These are phyloP conservation scores for Sporisorium scitamineum DNA, from an alignment of 1,284 basidiomycete genomes.

Conservation along the genomic window DNA sequence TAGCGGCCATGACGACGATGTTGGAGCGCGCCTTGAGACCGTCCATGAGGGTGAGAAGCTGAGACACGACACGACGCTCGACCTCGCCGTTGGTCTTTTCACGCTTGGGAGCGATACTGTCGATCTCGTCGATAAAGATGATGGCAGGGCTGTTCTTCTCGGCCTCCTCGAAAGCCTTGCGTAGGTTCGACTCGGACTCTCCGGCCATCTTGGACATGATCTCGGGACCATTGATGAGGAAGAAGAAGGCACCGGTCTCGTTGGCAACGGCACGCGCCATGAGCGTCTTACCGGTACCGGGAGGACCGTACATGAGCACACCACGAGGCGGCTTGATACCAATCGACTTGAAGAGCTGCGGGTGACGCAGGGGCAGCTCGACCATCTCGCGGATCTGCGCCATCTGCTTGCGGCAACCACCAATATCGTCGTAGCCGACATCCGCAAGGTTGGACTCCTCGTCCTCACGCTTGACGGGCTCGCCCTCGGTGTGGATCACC, in stretches of 20 bases:
- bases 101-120: conserved; percentile 98
- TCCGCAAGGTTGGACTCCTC: conserved; percentile 96
- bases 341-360: conserved; percentile 99
- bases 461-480: conserved; percentile 97
- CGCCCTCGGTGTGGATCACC: conserved; percentile 96
- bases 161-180: conserved; percentile 98
- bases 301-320: conserved; percentile 69
- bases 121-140: conserved; percentile 99
- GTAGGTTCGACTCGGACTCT: conserved; percentile 94
- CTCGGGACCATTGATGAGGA: conserved; percentile 98
- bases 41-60: conserved; percentile 98
- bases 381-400: conserved; percentile 99
- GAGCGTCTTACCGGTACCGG: conserved; percentile 69
- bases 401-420: conserved; percentile 99
- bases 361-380: conserved; percentile 95
- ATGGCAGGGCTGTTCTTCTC: conserved; percentile 99
- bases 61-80: conserved; percentile 97
- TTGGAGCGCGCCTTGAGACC: conserved; percentile 98
- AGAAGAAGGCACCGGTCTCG: conserved; percentile 99
- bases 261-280: conserved; percentile 99
- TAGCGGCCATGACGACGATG: conserved; percentile 99
- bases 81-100: conserved; percentile 99
- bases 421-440: conserved; percentile 99
- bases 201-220: conserved; percentile 99
- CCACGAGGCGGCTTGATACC: conserved; percentile 97